Base-by-base conservation (phyloP, 2,329 filamentous ascomycete species). In the Fusarium sp. region DNA sequence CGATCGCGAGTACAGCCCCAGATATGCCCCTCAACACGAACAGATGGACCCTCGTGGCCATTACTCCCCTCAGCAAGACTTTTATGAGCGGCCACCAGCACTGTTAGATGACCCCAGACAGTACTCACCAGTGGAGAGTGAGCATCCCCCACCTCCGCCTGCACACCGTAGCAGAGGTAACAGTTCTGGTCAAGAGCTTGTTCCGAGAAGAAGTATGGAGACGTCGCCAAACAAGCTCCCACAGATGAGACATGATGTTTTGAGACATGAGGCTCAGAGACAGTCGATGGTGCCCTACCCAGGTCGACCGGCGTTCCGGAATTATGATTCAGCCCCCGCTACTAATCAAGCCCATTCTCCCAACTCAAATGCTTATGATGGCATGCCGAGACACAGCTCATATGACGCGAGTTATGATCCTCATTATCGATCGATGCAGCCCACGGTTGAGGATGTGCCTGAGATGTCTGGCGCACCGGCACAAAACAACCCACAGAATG, bases 391-490 rank as follows among this genome's bases (percentile, higher is more conserved):
- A 42, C 84, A 87, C 56, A 81, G 84, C 57, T 85, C 87, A 1
- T 86, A 86, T 60, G 86, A 90, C 65, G 75, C 78, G 29, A 76
- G 70, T 6, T 82, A 85, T 32, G 85, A 85, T 56, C 73, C 78
- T 40, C 83, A 83, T 42, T 80, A 82, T 73, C 82, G 83, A 61
- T 83, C 85, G 1, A 85, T 88, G 86, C 88, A 90, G 71, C 87
- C 86, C 4, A 90, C 86, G 9, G 88, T 89, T 8, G 90, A 91
- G 74, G 89, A 91, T 67, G 87, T 85, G 8, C 88, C 89, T 6
- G 88, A 90, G 51, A 85, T 86, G 2, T 81, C 83, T 2, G 71
- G 70, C 6, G 64, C 61, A 10, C 58, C 70, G 6, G 71, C 77
- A 9, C 76, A 79, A n/a, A 67, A 74, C 10, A 67, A 72, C 48